Percentiles rank a stretch among this genome's conserved stretches.
phyloP scores from a whole-genome alignment of 1,139 yeast species.

The Candida neerlandica region DNA sequence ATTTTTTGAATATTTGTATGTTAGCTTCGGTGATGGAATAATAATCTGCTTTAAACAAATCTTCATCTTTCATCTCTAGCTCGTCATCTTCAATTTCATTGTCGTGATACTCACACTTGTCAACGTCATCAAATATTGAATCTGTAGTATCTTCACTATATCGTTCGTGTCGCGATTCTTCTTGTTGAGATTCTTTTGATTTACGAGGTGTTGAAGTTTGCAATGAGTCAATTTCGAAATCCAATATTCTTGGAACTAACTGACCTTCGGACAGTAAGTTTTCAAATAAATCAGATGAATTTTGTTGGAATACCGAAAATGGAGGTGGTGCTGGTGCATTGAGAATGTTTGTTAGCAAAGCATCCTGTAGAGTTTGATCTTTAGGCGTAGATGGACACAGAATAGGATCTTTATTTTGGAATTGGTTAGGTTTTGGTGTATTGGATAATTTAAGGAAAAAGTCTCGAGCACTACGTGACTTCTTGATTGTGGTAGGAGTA shows the following conservation, averaged over 20 bases:
- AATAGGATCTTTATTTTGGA: background rate
- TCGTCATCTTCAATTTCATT: background rate
- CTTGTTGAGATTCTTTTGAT: background rate
- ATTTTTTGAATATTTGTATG: slow-evolving; percentile 20
- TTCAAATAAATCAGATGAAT: background rate
- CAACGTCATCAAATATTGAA: slow-evolving; percentile 3
- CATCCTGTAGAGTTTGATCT: background rate
- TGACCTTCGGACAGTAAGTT: background rate
- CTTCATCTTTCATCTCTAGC: background rate
- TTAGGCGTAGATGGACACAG: background rate
- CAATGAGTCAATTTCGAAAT: slow-evolving; percentile 11
- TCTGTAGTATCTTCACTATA: background rate
- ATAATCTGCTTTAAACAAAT: slow-evolving; percentile 1
- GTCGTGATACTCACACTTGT: background rate
- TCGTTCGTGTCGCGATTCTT: background rate
- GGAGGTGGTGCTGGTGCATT: background rate
- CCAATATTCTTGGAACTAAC: slow-evolving; percentile 2
- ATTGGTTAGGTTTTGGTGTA: slow-evolving; percentile 6
- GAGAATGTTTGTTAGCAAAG: background rate
- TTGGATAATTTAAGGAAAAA: slow-evolving; percentile 10
- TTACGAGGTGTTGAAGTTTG: slow-evolving; percentile 7
- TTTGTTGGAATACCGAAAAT: background rate
- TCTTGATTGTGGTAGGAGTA: slow-evolving; percentile 6
- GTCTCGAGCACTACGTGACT: slow-evolving; percentile 14
- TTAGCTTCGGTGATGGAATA: slow-evolving; percentile 21